Conservation (phyloP, 768 basidiomycete genomes). For the Mycena crocata region DNA sequence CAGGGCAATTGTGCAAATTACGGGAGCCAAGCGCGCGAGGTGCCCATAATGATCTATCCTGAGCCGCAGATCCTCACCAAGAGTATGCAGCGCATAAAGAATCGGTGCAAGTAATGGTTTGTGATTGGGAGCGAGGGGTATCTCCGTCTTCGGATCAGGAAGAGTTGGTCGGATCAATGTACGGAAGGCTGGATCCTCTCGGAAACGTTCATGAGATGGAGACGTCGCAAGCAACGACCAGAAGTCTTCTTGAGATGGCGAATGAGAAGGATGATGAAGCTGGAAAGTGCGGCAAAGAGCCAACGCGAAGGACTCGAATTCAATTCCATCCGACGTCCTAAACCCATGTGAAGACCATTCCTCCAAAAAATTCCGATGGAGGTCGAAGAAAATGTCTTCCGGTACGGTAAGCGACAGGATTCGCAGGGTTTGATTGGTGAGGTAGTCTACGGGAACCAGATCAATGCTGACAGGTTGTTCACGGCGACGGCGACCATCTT, state of each 20-base stretch:
- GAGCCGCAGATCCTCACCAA: slow-evolving; percentile 78
- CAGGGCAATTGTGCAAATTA: slow-evolving; percentile 72
- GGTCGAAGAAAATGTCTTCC: slow-evolving; percentile 60
- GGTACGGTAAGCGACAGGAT: slow-evolving; percentile 74
- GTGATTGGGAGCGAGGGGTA: slow-evolving; percentile 41
- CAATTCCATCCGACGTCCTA: slow-evolving; percentile 55
- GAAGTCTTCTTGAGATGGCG: slow-evolving; percentile 38
- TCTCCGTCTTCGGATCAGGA: slow-evolving; percentile 28
- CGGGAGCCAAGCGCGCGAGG: slow-evolving; percentile 66
- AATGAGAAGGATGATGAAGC: slow-evolving; percentile 40
- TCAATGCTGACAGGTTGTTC: slow-evolving; percentile 51
- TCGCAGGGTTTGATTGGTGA: slow-evolving; percentile 71
- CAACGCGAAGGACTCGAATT: slow-evolving; percentile 67
- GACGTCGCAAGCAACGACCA: slow-evolving; percentile 65
- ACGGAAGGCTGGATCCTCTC: slow-evolving; percentile 69
- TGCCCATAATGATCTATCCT: slow-evolving; percentile 65
- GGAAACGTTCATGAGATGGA: slow-evolving; percentile 58
- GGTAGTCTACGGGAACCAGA: slow-evolving; percentile 62
- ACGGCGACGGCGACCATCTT: slow-evolving; percentile 50
- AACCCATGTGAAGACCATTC: slow-evolving; percentile 65
- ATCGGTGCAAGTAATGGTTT: slow-evolving; percentile 66
- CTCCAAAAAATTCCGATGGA: slow-evolving; percentile 68
- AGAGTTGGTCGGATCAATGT: slow-evolving; percentile 48
- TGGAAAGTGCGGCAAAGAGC: slow-evolving; percentile 65
- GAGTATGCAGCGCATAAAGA: slow-evolving; percentile 81